Conservation (phyloP, 257 asterid genomes). For the Ilex aquifolium region DNA sequence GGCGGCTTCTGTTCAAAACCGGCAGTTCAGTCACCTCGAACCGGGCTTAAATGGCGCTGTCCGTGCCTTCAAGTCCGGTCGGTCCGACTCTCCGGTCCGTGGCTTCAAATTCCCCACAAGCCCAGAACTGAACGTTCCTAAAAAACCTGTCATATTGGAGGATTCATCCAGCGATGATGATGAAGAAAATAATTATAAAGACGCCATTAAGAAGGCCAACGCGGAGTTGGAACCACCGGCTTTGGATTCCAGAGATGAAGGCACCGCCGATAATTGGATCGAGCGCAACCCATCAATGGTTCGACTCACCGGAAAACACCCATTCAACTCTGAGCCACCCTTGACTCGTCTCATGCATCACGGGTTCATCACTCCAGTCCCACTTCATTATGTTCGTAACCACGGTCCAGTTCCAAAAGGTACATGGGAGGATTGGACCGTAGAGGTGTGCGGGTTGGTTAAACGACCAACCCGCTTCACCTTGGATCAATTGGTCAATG, state of each 20-base stretch:
- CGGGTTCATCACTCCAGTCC: constrained; percentile 94
- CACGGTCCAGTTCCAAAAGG: constrained; percentile 81
- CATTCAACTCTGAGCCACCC: constrained; percentile 92
- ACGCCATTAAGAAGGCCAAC: constrained; percentile 35
- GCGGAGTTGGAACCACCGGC: constrained; percentile 64
- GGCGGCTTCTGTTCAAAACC: constrained; percentile 80
- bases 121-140: not conserved
- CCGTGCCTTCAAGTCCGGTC: constrained; percentile 34
- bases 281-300: constrained; percentile 68
- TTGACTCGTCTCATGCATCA: constrained; percentile 74
- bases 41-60: constrained; percentile 24
- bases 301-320: constrained; percentile 94
- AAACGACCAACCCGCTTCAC: constrained; percentile 52
- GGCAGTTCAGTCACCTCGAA: constrained; percentile 47
- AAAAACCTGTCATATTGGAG: constrained; percentile 4
- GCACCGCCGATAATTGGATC: constrained; percentile 77
- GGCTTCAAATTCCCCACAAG: constrained; percentile 34
- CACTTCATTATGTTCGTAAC: constrained; percentile 95
- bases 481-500: constrained; percentile 56
- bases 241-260: constrained; percentile 57
- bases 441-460: constrained; percentile 72
- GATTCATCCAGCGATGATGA: constrained; percentile 45
- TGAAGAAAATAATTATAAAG: constrained; percentile 19
- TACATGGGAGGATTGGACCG: constrained; percentile 63
- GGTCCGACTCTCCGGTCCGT: constrained; percentile 58